Evolutionary conservation across 352 stramenopile genomes (phyloP).

Genomic region (Pythium myriotylum): DNA sequence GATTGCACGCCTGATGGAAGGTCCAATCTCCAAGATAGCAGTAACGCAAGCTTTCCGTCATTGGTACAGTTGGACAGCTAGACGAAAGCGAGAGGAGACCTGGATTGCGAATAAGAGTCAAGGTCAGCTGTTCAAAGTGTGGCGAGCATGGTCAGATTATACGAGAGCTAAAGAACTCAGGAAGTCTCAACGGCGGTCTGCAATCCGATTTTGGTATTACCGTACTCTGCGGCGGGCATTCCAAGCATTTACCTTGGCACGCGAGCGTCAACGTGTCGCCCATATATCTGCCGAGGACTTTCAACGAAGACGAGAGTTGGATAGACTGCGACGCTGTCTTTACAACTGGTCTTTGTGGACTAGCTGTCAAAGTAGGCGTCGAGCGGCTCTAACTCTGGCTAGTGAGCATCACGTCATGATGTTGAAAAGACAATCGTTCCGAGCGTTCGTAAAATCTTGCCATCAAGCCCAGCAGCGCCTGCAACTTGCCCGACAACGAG

Average conservation of each 20-base stretch:
- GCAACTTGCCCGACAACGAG: no score
- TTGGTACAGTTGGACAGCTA: slow-evolving; percentile 3
- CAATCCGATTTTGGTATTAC: slow-evolving; percentile 25
- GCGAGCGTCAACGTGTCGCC: not conserved
- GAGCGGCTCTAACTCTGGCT: no score
- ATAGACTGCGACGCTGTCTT: no score
- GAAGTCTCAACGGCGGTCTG: slow-evolving; percentile 10
- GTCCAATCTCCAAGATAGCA: not conserved
- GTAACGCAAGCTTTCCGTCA: slow-evolving; percentile 3
- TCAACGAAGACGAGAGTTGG: no score
- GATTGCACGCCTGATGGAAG: slow-evolving; percentile 10
- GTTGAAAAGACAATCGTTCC: no score
- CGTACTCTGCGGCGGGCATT: slow-evolving; percentile 14
- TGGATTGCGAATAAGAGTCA: not conserved
- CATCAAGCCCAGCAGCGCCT: slow-evolving; percentile 2
- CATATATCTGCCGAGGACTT: not conserved
- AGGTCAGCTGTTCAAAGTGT: not conserved
- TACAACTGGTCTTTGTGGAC: no score
- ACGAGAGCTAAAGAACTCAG: slow-evolving; percentile 11
- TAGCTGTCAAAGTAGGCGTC: no score
- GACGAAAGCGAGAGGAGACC: not conserved
- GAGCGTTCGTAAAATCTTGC: not conserved
- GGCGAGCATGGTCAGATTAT: slow-evolving; percentile 14
- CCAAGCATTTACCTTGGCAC: not conserved
- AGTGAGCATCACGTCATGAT: no score